phyloP scores from a whole-genome alignment of 371 early-diverging fungal species.

The Mucor plumbeus region DNA sequence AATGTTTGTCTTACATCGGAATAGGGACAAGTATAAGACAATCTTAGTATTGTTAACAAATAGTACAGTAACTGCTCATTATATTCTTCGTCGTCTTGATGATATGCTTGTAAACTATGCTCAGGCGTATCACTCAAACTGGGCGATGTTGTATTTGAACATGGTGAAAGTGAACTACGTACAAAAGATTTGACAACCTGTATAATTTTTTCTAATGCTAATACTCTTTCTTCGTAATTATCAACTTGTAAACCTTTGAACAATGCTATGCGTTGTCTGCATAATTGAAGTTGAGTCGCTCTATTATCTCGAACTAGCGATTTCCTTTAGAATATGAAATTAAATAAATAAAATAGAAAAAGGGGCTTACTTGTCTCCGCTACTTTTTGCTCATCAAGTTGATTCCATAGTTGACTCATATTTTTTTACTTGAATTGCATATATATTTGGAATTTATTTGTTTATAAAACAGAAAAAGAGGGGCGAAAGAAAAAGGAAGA shows the following conservation, averaged over 20 bases:
- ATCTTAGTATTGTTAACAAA: conserved; percentile 59
- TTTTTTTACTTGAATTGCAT: conserved; percentile 6
- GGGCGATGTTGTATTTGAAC: conserved; percentile 30
- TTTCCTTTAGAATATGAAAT: neutral
- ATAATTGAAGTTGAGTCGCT: conserved; percentile 50
- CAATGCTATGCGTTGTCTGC: conserved; percentile 50
- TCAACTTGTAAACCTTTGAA: conserved; percentile 56
- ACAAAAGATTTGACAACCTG: conserved; percentile 55
- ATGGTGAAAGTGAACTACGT: conserved; percentile 43
- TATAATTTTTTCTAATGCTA: conserved; percentile 49
- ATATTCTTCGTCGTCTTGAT: conserved; percentile 30
- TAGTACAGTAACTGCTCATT: conserved; percentile 50
- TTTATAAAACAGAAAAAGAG: neutral
- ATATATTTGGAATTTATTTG: neutral
- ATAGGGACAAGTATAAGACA: conserved; percentile 63
- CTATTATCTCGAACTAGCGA: conserved; percentile 42
- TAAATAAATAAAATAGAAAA: too few relatives aligned
- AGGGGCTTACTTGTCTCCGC: conserved; percentile 20
- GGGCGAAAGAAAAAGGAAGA: neutral
- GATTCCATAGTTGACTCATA: conserved; percentile 20
- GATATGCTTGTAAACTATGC: neutral
- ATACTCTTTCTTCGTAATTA: conserved; percentile 36
- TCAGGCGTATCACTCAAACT: conserved; percentile 15
- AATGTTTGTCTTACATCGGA: conserved; percentile 62
- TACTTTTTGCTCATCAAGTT: conserved; percentile 14